phyloP scores from a whole-genome alignment of 805 yeast genomes.

The Starmerella scarabaei region DNA sequence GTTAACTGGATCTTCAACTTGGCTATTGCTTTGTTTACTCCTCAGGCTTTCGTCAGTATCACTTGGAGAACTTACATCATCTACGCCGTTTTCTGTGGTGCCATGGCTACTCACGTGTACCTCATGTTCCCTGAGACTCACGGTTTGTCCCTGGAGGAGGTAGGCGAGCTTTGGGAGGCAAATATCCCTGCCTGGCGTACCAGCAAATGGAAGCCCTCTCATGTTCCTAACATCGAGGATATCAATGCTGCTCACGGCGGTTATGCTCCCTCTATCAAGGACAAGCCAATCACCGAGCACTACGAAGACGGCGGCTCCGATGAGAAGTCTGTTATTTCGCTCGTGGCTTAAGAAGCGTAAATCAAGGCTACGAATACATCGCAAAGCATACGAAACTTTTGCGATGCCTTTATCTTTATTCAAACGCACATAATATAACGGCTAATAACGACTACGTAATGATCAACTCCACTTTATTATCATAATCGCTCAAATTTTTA shows the following conservation, averaged over 20 bases:
- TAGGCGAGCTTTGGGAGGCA: conserved; percentile 44
- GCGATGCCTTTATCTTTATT: too few species aligned
- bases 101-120: conserved; percentile 39
- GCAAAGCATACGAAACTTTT: too few species aligned
- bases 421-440: too few species aligned
- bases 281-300: conserved; percentile 6
- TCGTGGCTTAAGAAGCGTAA: too few species aligned
- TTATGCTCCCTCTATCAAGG: conserved; percentile 22
- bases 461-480: too few species aligned
- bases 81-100: conserved; percentile 17
- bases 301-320: conserved; percentile 12
- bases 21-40: conserved; percentile 54
- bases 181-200: conserved; percentile 22
- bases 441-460: too few species aligned
- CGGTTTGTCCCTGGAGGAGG: conserved; percentile 54
- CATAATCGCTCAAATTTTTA: too few species aligned
- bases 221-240: conserved; percentile 16
- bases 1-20: conserved; percentile 74
- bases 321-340: background rate
- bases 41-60: conserved; percentile 41
- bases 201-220: conserved; percentile 15
- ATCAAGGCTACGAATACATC: too few species aligned
- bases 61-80: conserved; percentile 49
- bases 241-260: conserved; percentile 24
- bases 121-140: conserved; percentile 51